A percentile compares a stretch with the other conserved stretches of the same genome.
Evolutionary conservation across 768 basidiomycete species (phyloP).

Genomic region (Sarcodon aspratus): DNA sequence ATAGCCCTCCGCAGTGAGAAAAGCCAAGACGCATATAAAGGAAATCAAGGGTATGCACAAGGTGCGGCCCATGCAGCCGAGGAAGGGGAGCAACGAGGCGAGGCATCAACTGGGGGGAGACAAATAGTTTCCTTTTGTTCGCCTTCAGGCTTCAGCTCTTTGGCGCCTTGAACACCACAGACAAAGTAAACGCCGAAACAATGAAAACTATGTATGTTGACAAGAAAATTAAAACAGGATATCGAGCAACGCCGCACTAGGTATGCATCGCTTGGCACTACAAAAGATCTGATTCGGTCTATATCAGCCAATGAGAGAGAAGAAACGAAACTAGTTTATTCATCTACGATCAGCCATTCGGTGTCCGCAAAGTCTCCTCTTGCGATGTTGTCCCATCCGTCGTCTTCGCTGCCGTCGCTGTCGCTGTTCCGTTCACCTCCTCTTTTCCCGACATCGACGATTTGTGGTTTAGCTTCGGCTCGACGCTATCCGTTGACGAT

Average conservation of each 20-base stretch:
- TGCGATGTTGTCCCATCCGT: constrained; percentile 65
- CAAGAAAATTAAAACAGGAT: constrained; percentile 9
- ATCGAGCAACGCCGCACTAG: constrained; percentile 11
- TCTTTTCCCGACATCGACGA: constrained; percentile 60
- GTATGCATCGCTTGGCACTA: constrained; percentile 10
- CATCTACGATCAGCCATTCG: constrained; percentile 80
- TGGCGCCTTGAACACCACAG: too few relatives aligned
- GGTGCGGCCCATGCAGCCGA: too few relatives aligned
- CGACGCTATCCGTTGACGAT: constrained; percentile 4
- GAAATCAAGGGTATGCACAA: too few relatives aligned
- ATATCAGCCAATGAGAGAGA: background rate
- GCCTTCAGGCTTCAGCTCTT: too few relatives aligned
- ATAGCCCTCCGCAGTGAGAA: too few relatives aligned
- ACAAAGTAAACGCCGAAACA: too few relatives aligned
- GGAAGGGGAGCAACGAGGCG: too few relatives aligned
- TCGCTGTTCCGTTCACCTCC: constrained; percentile 37
- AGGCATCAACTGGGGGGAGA: too few relatives aligned
- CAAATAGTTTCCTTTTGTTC: too few relatives aligned
- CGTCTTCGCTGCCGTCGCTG: constrained; percentile 33
- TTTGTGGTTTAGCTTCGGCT: constrained; percentile 16
- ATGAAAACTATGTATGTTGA: background rate
- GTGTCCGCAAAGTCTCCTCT: constrained; percentile 59
- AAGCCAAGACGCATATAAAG: too few relatives aligned
- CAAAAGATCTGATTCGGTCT: background rate
- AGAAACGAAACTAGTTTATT: constrained; percentile 10